Evolutionary conservation across 2,329 filamentous ascomycete species (phyloP), one percentile per base, ranked within the genome.

Genomic region (Alternaria sp.): DNA sequence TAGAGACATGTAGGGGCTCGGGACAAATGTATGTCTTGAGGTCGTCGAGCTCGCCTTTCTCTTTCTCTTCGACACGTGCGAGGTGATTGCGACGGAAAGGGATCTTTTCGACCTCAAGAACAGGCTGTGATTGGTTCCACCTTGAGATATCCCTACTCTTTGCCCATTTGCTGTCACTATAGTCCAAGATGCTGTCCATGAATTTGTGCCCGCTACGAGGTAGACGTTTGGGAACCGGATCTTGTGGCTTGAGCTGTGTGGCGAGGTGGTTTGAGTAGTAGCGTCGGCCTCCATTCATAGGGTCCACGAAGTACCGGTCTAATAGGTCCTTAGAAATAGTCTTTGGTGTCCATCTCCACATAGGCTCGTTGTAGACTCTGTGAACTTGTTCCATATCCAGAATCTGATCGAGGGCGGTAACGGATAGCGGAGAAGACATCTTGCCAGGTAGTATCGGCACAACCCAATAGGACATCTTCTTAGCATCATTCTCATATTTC

Each of bases 11-110:
- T 47, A 98, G 79, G 0, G 92, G 90, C 68, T 97, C 87, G 4
- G 94, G 85, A 59, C 94, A 91, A 3, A 98, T 78, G 59, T 87
- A 93, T 65, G 89, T 90, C 46, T 75, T 83, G 4, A 78, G 78
- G 16, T 84, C 77, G 1, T 81, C 78, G 8, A 84, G 78, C 3
- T 81, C 79, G 30, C 87, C 83, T 7, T 84, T 82, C 22, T 86
- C 83, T 16, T 86, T 84, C 14, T 83, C 65, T 39, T 89, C 87
- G 6, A 73, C 61, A 2, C 56, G 57, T 58, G 94, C 92, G 1
- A 98, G 83, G 34, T 95, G 85, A 74, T 98, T 97, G 30, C 93
- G 88, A n/a, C 93, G 88, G 34, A 93, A 84, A 1, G 90, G 83
- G 26, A 96, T 85, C 47, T 90, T 81, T 64, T 94, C 87, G 0